phyloP scores from a whole-genome alignment of 352 stramenopile species.

The Phytophthora sojae region DNA sequence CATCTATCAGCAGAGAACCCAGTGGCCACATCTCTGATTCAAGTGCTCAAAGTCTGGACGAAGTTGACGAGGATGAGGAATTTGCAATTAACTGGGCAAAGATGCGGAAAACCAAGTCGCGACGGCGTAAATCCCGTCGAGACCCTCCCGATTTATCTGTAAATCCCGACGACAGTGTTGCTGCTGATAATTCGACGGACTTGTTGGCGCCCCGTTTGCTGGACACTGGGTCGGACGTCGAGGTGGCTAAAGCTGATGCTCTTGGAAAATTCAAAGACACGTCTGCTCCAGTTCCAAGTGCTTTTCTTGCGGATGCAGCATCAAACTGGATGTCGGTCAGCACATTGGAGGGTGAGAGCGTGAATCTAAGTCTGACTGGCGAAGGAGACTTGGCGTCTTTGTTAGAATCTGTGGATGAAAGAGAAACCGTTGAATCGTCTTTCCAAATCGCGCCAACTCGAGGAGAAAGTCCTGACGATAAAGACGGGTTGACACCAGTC shows the following conservation, averaged over 20 bases:
- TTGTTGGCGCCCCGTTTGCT: constrained; percentile 10
- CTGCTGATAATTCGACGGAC: constrained; percentile 1
- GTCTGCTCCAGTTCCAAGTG: neutral
- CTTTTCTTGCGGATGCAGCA: constrained; percentile 26
- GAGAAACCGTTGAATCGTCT: neutral
- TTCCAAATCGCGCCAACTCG: neutral
- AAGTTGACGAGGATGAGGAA: constrained; percentile 44
- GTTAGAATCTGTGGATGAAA: constrained; percentile 4
- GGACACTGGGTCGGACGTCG: constrained; percentile 2
- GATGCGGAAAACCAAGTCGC: constrained; percentile 43
- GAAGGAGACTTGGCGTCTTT: constrained; percentile 16
- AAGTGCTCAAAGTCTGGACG: neutral
- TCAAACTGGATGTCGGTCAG: constrained; percentile 38
- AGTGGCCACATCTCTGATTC: neutral
- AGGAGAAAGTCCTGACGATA: neutral
- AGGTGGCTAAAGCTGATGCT: neutral
- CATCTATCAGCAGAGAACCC: neutral
- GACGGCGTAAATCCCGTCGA: constrained; percentile 24
- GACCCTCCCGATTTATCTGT: constrained; percentile 7
- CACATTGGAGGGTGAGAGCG: constrained; percentile 7
- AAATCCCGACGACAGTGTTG: constrained; percentile 6
- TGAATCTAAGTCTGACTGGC: constrained; percentile 15
- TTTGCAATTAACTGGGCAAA: constrained; percentile 58
- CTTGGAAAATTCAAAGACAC: neutral
- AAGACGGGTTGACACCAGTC: neutral